Base-by-base conservation (phyloP, 2,329 filamentous ascomycete genomes). In the Aspergillus pseudoglaucus region DNA sequence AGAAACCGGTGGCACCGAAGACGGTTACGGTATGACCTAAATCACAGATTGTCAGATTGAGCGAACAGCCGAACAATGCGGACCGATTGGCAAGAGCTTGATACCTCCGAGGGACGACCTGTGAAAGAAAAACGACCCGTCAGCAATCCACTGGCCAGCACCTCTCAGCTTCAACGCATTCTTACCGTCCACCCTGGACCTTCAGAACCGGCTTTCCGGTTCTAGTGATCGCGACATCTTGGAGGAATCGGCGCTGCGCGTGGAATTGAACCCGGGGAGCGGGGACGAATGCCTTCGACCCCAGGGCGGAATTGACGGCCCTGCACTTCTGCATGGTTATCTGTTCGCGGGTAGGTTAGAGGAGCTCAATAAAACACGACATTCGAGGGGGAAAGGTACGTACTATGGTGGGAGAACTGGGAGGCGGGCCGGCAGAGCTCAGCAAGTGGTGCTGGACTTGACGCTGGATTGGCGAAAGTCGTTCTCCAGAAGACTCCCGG, bases 161-260 rank as follows among this genome's bases (percentile, higher is more conserved):
- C n/a, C 23, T 46, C 10, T 22, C 47, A 53, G 58, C 59, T 57
- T 43, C 23, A 42, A 25, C 41, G 50, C 42, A 37, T 48, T 69
- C 82, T 73, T 73, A 94, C 88, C 91, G 85, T 77, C 93, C 93
- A 74, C 91, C 91, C 66, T 90, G 83, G 48, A 86, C 78, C 64
- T 90, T 86, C 65, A 97, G 75, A 62, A 97, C 90, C 53, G 93
- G 91, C 78, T 95, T 96, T 71, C 93, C 93, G 49, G 93, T 98
- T 63, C 93, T 82, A 53, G 91, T 95, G 66, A 98, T 95, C 63
- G 87, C 78, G 65, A 98, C 81, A 76, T 98, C 93, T 67, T 89
- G 87, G 54, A 82, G 62, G 59, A 68, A 70, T 55, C 75, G 68
- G 78, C 70, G 69, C 59, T 74, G 72, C 51, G 66, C 56, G 50